Base-by-base conservation (phyloP, 192 early-diverging fungal genomes). In the Rhizoclosmatium sp. region DNA sequence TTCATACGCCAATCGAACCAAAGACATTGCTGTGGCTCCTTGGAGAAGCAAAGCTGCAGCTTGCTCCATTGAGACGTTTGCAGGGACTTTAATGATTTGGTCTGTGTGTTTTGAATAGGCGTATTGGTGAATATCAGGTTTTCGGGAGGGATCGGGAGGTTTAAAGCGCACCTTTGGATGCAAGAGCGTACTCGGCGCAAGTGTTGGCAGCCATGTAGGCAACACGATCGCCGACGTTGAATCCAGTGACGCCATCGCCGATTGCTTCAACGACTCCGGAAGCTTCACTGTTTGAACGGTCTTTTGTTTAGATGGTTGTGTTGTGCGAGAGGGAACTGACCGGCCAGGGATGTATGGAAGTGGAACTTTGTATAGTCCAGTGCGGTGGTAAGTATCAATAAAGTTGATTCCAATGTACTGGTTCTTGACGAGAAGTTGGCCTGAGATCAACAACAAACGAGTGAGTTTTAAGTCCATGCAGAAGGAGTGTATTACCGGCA, bases 371-470 rank as follows among this genome's bases (percentile, higher is more conserved):
- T 96, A 96, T 7, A 94, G 82, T 46, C 96, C 96, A 14, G 86
- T 86, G 65, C 96, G 92, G 60, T 94, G 94, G 82, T 96, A 95
- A 0, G 92, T 97, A 82, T 98, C 97, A 70, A 97, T 95, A 64
- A 91, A 95, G 85, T 97, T 98, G 51, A 98, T 89, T 3, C 96
- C 96, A 10, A 91, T 86, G 65, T 84, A 92, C 1, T 85, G 78
- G 85, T 96, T 96, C 67, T 88, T 87, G 59, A 97, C 88, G n/a
- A 96, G 82, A 4, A 96, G 75, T 42, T 91, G 85, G 61, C 78
- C 75, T 59, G 23, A 42, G 42, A 31, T 31, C 31, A 31, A 31
- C 31, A 31, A 31, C 31, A 31, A 31, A 31, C 59, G 59, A 59
- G 59, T 42, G 44, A 23, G 60, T 9, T 75, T 47, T 5, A 56